A percentile compares a stretch with the other conserved stretches of the same genome.
Evolutionary conservation across 345 rosid genomes (phyloP).

Genomic region (Sapria himalayana): DNA sequence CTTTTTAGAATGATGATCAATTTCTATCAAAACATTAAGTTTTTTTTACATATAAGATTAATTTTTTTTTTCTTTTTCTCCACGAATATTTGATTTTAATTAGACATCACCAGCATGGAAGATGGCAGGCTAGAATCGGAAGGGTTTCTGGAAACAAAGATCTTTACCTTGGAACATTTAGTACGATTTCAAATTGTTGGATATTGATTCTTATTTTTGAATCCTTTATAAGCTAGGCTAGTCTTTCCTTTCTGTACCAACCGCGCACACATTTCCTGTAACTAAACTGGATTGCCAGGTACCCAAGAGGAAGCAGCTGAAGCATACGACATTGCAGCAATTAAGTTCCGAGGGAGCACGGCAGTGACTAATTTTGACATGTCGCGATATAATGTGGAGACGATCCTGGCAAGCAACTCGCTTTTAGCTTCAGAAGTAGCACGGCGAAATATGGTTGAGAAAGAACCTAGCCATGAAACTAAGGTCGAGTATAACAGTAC

Average conservation of each 20-base stretch:
- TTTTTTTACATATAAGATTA: background rate
- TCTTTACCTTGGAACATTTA: conserved; percentile 72
- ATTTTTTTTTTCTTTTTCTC: background rate
- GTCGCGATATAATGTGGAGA: conserved; percentile 48
- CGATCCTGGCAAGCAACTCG: conserved; percentile 53
- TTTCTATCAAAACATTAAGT: background rate
- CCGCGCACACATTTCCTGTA: background rate
- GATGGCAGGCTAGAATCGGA: conserved; percentile 83
- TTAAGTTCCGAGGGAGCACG: conserved; percentile 55
- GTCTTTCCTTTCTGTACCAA: background rate
- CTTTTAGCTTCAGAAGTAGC: conserved; percentile 56
- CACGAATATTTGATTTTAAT: background rate
- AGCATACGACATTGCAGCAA: conserved; percentile 62
- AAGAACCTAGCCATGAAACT: conserved; percentile 10
- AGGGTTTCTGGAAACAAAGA: conserved; percentile 82
- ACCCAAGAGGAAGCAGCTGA: conserved; percentile 86
- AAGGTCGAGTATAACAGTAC: conserved; percentile 8
- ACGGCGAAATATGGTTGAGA: conserved; percentile 28
- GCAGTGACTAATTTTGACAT: conserved; percentile 75
- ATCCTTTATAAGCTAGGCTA: background rate
- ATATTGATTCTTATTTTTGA: background rate
- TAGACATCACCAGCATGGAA: conserved; percentile 76
- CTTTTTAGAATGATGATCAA: conserved; percentile 3
- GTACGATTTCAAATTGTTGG: conserved; percentile 15
- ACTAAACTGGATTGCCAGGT: conserved; percentile 14